These are phyloP conservation scores for Penicillium antarcticum DNA, from an alignment of 495 filamentous ascomycete species.

Conservation along the genomic window DNA sequence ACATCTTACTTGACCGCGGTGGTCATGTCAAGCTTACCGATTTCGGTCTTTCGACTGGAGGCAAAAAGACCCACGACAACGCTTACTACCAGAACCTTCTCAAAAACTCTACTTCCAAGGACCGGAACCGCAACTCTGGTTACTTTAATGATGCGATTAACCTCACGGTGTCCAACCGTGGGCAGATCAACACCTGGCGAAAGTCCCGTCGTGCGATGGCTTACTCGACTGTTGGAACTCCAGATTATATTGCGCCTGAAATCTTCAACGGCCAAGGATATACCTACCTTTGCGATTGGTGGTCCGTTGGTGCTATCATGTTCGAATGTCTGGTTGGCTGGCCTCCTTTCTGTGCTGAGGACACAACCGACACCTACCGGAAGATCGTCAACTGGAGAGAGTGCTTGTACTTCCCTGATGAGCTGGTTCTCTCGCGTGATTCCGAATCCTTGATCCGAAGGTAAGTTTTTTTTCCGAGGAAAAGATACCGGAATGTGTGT, in stretches of 20 bases:
- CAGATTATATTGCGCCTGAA: conserved; percentile 97
- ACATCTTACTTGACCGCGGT: conserved; percentile 91
- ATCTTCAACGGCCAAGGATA: conserved; percentile 97
- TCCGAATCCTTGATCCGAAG: conserved; percentile 85
- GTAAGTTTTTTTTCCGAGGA: conserved; percentile 39
- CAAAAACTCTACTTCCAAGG: conserved; percentile 70
- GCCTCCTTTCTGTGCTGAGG: conserved; percentile 98
- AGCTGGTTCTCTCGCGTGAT: conserved; percentile 80
- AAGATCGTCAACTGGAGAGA: conserved; percentile 99
- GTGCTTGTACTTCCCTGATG: conserved; percentile 93
- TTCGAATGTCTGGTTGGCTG: conserved; percentile 98
- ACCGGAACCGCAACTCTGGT: conserved; percentile 77
- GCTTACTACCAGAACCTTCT: conserved; percentile 98
- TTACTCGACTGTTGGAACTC: conserved; percentile 96
- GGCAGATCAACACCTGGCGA: conserved; percentile 97
- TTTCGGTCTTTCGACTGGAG: conserved; percentile 96
- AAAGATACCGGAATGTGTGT: neutral
- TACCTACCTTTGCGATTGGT: conserved; percentile 97
- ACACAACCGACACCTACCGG: conserved; percentile 94
- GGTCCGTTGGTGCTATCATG: conserved; percentile 98
- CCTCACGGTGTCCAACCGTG: conserved; percentile 93
- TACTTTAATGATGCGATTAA: conserved; percentile 94
- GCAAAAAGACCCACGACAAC: conserved; percentile 96
- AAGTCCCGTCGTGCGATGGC: conserved; percentile 93
- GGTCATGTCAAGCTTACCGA: conserved; percentile 99